Conservation (phyloP, 495 filamentous ascomycete genomes). For the Penicillium flavigenum region DNA sequence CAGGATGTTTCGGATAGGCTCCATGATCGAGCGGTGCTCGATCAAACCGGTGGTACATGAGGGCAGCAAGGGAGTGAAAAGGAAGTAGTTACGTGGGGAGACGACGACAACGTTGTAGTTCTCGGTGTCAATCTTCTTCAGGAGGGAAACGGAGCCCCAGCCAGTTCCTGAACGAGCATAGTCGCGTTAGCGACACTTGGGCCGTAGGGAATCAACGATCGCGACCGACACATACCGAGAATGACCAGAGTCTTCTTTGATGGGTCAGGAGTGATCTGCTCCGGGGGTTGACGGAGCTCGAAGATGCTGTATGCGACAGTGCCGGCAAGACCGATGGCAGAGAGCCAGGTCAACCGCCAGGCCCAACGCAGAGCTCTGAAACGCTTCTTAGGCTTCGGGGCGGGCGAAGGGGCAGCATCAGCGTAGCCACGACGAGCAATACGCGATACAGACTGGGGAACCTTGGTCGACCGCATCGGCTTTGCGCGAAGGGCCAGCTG, state of each 20-base stretch:
- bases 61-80: slow-evolving; percentile 95
- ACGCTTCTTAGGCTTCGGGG: slow-evolving; percentile 47
- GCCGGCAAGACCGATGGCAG: slow-evolving; percentile 62
- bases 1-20: slow-evolving; percentile 92
- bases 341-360: slow-evolving; percentile 76
- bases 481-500: slow-evolving; percentile 26
- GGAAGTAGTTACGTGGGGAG: slow-evolving; percentile 98
- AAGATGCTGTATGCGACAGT: slow-evolving; percentile 81
- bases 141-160: slow-evolving; percentile 93
- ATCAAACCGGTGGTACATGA: slow-evolving; percentile 96
- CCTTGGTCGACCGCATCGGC: slow-evolving; percentile 25
- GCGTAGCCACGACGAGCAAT: slow-evolving; percentile 42
- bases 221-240: slow-evolving; percentile 64
- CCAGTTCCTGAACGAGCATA: slow-evolving; percentile 67
- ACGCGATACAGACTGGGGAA: slow-evolving; percentile 33
- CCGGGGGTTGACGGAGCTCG: slow-evolving; percentile 71
- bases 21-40: slow-evolving; percentile 99
- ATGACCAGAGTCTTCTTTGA: slow-evolving; percentile 96
- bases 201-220: background rate
- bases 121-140: slow-evolving; percentile 97
- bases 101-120: slow-evolving; percentile 98
- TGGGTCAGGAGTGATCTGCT: slow-evolving; percentile 79
- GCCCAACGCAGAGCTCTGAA: slow-evolving; percentile 60
- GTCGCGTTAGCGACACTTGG: slow-evolving; percentile 20
- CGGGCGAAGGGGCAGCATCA: slow-evolving; percentile 40